A percentile compares a stretch with the other conserved stretches of the same genome.
Conservation (phyloP, 176 grass and related monocot genomes). For the Tuctoria greenei region DNA sequence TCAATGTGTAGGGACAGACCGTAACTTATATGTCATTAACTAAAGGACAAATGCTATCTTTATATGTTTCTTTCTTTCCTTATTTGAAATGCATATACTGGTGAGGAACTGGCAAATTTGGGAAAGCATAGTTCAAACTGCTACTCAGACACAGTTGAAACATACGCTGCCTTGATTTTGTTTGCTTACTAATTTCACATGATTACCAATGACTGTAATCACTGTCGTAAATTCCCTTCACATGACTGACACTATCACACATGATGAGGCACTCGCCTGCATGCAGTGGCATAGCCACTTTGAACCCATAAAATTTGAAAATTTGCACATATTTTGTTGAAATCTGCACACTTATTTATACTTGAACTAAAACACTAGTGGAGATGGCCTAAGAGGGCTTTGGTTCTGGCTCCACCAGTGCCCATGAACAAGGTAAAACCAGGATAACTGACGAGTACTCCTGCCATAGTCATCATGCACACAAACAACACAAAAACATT, state of each 20-base stretch:
- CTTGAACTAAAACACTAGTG: neutral
- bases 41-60: neutral
- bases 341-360: neutral
- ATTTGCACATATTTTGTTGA: neutral
- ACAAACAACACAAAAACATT: constrained; percentile 1
- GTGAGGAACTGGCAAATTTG: constrained; percentile 7
- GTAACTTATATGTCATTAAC: neutral
- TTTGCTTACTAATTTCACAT: no score
- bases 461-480: neutral
- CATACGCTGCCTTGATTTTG: neutral
- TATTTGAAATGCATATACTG: neutral
- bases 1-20: neutral
- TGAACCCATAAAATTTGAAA: neutral
- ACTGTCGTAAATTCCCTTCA: neutral
- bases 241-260: neutral
- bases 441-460: neutral
- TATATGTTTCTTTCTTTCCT: neutral
- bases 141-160: neutral
- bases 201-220: neutral
- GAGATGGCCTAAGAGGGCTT: neutral
- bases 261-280: neutral
- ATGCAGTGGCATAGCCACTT: neutral
- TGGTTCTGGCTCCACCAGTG: constrained; percentile 23
- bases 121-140: neutral
- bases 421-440: constrained; percentile 8